Base-by-base conservation (phyloP, 2,329 filamentous ascomycete genomes). In the Pestalotiopsis sp. region DNA sequence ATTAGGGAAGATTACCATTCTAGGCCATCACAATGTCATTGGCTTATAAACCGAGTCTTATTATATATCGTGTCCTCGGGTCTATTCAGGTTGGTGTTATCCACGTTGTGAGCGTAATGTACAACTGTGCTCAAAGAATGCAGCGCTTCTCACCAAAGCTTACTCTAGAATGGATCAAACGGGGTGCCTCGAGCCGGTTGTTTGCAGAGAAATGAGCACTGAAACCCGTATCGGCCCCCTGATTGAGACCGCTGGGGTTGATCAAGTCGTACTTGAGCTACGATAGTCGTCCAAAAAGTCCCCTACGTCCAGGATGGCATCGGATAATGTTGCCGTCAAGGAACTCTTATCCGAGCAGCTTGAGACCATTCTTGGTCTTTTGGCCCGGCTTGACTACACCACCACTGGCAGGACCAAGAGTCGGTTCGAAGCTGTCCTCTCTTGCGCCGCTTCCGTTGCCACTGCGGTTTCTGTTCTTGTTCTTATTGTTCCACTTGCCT, bases 321-420 rank as follows among this genome's bases (percentile, higher is more conserved):
- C 23, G 23, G 3, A 23, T 23, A 3, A 23, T 38, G 31, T 36
- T 9, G 9, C 31, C 13, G 11, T 5, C 36, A 12, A 14, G 13
- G 13, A 36, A 7, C 14, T 56, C 66, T 83, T 78, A 91, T 68
- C 89, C 89, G 61, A 91, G 79, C 66, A 91, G 77, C 73, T 86
- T 87, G 70, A 91, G 77, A 0, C 89, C 89, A 45, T 89, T 89
- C 82, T 91, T 90, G n/a, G 88, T 91, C 83, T 90, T 91, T 74
- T 89, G 86, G 2, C 89, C 89, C 1, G 87, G 84, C 80, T 91
- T 91, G 45, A 84, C 85, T 31, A 91, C 82, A 17, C 89, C 89
- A 20, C 80, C 82, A 12, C 84, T 84, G 14, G 77, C 78, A 45
- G 87, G 84, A 0, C 87, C 87, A 7, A 89, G 75, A 63, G 81